Evolutionary conservation across 352 stramenopile species (phyloP), one percentile per base, ranked within the genome.

Genomic region (Globisporangium emineosum): DNA sequence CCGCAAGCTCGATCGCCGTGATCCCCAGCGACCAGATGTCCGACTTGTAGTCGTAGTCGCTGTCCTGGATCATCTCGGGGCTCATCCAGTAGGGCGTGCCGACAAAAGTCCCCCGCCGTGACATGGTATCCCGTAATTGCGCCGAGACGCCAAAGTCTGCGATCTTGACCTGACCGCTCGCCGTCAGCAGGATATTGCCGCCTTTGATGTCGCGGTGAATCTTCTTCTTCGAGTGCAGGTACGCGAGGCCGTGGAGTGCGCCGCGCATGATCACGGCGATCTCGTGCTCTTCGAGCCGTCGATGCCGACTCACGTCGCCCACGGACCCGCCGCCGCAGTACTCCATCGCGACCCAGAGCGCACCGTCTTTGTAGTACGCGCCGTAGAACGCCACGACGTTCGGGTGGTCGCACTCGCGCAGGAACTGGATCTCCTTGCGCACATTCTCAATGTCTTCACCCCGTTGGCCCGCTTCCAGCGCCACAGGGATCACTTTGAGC

Each of bases 31-130:
- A 90, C 89, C 89, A 96, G 67, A 96, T 91, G 69, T 96, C 87
- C n/a, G 91, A 89, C 70, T 97, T 96, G 66, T 83, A 85, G 66
- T 97, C 90, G 77, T 98, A 97, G 67, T 95, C 89, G 57, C 82
- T 82, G 54, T 94, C 91, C 66, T 93, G 86, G 70, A 98, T 98
- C 64, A 98, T 88, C 73, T 98, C 93, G 5, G 92, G 91, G 9
- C 90, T 94, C 92, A 98, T 98, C 93, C 93, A 98, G 67, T 97
- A 98, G 15, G 91, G 91, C 35, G 93, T 98, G 7, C 93, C 92
- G 5, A 98, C 92, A 13, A 98, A 96, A 3, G 86, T 87, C 3
- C 76, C 81, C 21, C 81, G 70, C 9, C 75, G 69, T 33, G 76
- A 88, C 43, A 90, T 63, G 0, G 81, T 88, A 45, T 87, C 71